Conservation (phyloP, 108 stramenopile species). For the Parmales sp. region DNA sequence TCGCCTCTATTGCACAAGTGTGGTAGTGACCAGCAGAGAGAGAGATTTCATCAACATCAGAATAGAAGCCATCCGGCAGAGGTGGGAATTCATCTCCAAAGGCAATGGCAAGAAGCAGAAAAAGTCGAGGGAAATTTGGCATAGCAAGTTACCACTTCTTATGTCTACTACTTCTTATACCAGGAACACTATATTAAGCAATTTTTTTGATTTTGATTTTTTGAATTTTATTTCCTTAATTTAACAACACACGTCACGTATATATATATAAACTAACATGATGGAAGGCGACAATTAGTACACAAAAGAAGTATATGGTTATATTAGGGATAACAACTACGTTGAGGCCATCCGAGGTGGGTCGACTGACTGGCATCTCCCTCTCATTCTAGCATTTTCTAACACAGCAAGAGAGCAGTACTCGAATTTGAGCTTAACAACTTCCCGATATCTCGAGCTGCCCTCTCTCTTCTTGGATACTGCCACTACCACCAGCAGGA, state of each 20-base stretch:
- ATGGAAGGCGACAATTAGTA: constrained; percentile 10
- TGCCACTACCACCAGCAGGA: constrained; percentile 68
- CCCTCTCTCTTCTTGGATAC: constrained; percentile 66
- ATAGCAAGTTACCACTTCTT: too few species aligned
- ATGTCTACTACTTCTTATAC: too few species aligned
- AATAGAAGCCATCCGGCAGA: background rate
- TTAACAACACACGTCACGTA: too few species aligned
- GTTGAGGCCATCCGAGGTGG: constrained; percentile 34
- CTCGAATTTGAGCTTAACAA: constrained; percentile 31
- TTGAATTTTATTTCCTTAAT: too few species aligned
- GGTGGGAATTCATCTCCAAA: background rate
- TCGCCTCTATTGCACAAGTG: background rate
- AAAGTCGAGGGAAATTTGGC: too few species aligned
- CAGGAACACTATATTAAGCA: too few species aligned
- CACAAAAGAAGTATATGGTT: constrained; percentile 40
- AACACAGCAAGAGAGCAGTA: background rate
- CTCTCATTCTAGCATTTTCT: background rate
- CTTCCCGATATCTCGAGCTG: constrained; percentile 57
- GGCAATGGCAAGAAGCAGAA: too few species aligned
- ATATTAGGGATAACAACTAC: constrained; percentile 41
- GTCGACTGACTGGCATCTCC: constrained; percentile 17
- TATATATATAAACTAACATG: background rate
- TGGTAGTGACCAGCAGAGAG: background rate
- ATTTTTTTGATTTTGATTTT: too few species aligned
- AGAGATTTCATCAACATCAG: background rate